These are phyloP conservation scores for Lupinus albus DNA, from an alignment of 306 rosid genomes.

Conservation along the genomic window DNA sequence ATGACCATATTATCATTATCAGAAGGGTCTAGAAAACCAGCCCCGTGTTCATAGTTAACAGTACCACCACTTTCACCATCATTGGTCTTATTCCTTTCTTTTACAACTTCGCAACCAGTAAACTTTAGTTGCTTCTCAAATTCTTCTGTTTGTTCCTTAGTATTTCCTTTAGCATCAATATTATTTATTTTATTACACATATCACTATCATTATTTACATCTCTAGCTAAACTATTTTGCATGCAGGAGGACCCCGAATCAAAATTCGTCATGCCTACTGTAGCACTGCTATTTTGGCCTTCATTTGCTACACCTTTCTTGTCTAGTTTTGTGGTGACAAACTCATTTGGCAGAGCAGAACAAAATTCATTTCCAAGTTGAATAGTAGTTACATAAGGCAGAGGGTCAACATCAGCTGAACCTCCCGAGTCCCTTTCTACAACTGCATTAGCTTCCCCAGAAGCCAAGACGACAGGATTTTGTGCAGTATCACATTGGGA, in stretches of 20 bases:
- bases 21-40: slow-evolving; percentile 54
- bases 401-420: slow-evolving; percentile 51
- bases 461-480: slow-evolving; percentile 46
- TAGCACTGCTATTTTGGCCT: slow-evolving; percentile 66
- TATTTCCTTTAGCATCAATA: slow-evolving; percentile 55
- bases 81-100: slow-evolving; percentile 39
- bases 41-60: slow-evolving; percentile 41
- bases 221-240: slow-evolving; percentile 76
- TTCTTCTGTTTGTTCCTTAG: slow-evolving; percentile 50
- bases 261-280: slow-evolving; percentile 56
- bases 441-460: slow-evolving; percentile 51
- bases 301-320: slow-evolving; percentile 54
- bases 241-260: slow-evolving; percentile 64
- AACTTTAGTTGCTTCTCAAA: slow-evolving; percentile 51
- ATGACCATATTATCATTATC: slow-evolving; percentile 43
- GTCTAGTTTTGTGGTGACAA: slow-evolving; percentile 55
- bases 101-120: slow-evolving; percentile 49
- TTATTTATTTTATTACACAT: slow-evolving; percentile 53
- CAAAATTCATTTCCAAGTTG: slow-evolving; percentile 56
- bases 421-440: slow-evolving; percentile 49
- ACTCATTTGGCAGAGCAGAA: slow-evolving; percentile 70
- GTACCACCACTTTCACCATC: slow-evolving; percentile 48
- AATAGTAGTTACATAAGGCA: slow-evolving; percentile 46
- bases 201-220: slow-evolving; percentile 82
- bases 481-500: slow-evolving; percentile 50